Evolutionary conservation across 2,329 filamentous ascomycete genomes (phyloP), one percentile per base, ranked within the genome.

Genomic region (Onygena corvina): DNA sequence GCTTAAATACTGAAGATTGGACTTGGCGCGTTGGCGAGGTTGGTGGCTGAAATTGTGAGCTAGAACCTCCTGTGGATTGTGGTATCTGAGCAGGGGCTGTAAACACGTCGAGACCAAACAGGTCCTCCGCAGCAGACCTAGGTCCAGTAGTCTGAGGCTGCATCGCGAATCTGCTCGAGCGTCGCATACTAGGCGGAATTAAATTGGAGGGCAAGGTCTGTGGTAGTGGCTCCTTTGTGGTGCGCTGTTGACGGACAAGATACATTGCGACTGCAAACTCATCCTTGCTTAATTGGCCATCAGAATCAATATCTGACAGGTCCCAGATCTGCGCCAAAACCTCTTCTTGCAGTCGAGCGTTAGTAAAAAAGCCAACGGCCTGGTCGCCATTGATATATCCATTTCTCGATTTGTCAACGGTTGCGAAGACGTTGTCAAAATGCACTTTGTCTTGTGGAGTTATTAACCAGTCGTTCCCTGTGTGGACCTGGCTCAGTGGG

Each of bases 181-280:
- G 65, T 48, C 92, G 84, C 76, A 95, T 79, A 62, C 81, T 87
- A 2, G 90, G 92, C 9, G 92, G 92, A 25, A 96, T 76, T 33
- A 96, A 71, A 57, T 83, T 89, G 0, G 81, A 72, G 7, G 90
- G 89, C 35, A 98, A 70, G n/a, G 79, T 76, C 18, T 82, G 72
- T 1, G 92, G 92, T 27, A 96, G 67, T 23, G 78, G 71, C 50
- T 82, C 79, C 50, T 80, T 79, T 54, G 81, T 83, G 55, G 77
- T 84, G 48, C 89, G 78, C 64, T 95, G 89, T 64, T 94, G 86
- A 53, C 89, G 80, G 59, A 98, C 95, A 46, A 98, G 74, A 63
- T 93, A 93, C 89, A 98, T 95, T 48, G 92, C 90, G 42, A 98
- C 88, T 0, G 92, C 88, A 62, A 98, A 98, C 59, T 94, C 89